Evolutionary conservation across 768 basidiomycete species (phyloP).

Genomic region (Asterophora parasitica): DNA sequence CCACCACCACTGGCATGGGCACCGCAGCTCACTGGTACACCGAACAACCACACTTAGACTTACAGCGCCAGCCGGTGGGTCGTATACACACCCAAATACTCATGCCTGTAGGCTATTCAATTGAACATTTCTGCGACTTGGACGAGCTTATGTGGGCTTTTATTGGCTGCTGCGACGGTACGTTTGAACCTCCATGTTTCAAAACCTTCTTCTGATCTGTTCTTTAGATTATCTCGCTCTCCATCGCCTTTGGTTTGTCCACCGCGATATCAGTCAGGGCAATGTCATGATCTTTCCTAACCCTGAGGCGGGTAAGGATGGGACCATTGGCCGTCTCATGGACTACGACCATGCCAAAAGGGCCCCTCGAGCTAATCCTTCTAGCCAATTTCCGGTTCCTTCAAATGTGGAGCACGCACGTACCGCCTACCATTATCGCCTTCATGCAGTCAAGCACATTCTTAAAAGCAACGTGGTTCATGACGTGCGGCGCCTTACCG

Average conservation of each 20-base stretch:
- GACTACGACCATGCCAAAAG: no score
- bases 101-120: background rate
- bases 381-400: no score
- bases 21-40: no score
- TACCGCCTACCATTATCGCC: no score
- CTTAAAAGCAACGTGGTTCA: no score
- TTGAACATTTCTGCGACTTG: background rate
- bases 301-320: no score
- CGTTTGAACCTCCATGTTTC: background rate
- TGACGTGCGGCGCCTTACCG: no score
- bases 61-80: background rate
- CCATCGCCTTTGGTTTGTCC: background rate
- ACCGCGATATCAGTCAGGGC: background rate
- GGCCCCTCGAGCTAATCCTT: no score
- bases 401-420: no score
- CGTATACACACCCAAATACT: conserved; percentile 1
- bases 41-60: no score
- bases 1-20: background rate
- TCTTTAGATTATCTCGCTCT: background rate
- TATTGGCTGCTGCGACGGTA: background rate
- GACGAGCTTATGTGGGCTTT: background rate
- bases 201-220: background rate
- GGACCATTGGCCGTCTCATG: no score
- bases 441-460: no score
- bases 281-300: background rate